Conservation (phyloP, 768 basidiomycete genomes). For the Rubroboletus satanas region DNA sequence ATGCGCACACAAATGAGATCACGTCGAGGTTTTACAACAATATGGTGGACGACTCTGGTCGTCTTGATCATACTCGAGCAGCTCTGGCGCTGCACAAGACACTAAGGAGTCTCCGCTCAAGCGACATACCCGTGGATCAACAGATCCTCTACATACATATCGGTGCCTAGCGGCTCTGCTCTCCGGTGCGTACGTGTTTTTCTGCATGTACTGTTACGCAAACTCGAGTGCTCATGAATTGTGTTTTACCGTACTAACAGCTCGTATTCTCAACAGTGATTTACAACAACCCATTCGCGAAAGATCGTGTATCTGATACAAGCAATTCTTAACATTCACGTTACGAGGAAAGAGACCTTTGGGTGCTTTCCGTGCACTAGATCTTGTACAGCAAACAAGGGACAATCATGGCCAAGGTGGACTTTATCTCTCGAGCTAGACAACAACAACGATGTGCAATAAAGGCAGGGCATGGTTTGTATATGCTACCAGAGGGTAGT, state of each 20-base stretch:
- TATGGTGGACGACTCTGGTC: neutral
- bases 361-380: too few relatives aligned
- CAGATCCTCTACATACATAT: constrained; percentile 1
- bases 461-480: neutral
- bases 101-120: neutral
- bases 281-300: neutral
- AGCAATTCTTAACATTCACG: neutral
- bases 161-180: neutral
- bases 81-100: neutral
- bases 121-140: neutral
- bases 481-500: neutral
- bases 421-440: neutral
- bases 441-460: neutral
- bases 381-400: too few relatives aligned
- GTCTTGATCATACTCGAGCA: neutral
- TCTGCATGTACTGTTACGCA: neutral
- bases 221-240: neutral
- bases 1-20: neutral
- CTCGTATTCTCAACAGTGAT: neutral
- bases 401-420: neutral
- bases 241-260: neutral
- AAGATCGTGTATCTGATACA: neutral
- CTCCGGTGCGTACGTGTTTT: neutral
- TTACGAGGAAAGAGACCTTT: too few relatives aligned
- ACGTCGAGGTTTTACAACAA: neutral